Percentiles rank a stretch among this genome's conserved stretches.
These are phyloP conservation scores for Cordyceps tenuipes DNA, from an alignment of 2,329 filamentous ascomycete genomes.

Conservation along the genomic window DNA sequence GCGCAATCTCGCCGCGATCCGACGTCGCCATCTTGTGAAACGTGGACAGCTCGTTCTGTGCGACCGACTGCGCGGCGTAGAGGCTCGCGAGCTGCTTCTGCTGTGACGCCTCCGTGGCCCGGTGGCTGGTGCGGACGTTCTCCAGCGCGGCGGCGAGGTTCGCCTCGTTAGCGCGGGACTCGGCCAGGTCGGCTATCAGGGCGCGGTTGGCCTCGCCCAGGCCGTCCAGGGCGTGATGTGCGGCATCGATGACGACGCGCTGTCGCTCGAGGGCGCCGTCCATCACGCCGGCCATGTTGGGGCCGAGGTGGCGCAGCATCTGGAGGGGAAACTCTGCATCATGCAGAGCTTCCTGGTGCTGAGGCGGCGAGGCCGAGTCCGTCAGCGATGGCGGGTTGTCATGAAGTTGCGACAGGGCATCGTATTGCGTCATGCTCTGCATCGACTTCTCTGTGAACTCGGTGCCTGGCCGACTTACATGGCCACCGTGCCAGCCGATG, in stretches of 20 bases:
- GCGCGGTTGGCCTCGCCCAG: neutral
- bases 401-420: too few relatives aligned
- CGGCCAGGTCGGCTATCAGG: neutral
- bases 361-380: neutral
- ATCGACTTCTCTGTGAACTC: neutral
- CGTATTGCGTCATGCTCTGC: neutral
- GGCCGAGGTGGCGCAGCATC: neutral
- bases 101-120: neutral
- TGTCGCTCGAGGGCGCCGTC: neutral
- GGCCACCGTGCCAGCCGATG: neutral
- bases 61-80: neutral
- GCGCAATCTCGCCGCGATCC: neutral
- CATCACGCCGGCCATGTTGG: neutral
- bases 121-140: neutral
- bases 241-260: neutral
- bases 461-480: too few relatives aligned
- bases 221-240: neutral
- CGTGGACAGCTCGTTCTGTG: neutral
- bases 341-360: neutral
- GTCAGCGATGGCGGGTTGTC: neutral
- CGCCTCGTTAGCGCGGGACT: neutral
- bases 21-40: neutral
- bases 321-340: neutral
- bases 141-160: neutral
- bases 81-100: neutral